Conservation (phyloP, 192 early-diverging fungal species). For the Linderina pennispora region DNA sequence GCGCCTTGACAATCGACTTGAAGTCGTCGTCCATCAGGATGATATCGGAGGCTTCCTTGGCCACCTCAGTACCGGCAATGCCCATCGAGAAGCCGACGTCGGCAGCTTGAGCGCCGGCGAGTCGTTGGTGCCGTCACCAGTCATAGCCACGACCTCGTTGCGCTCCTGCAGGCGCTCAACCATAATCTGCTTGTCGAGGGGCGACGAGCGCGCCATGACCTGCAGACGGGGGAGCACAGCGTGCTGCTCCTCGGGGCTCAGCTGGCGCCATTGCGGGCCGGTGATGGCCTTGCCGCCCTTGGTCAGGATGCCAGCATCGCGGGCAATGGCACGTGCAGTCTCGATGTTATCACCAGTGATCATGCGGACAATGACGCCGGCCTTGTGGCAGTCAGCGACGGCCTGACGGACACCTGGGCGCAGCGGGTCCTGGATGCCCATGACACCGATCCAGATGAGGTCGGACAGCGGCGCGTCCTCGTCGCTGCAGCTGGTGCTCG, state of each 20-base stretch:
- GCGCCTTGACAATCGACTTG: conserved; percentile 69
- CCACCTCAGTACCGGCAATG: conserved; percentile 79
- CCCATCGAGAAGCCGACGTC: conserved; percentile 96
- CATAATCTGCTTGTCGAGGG: conserved; percentile 84
- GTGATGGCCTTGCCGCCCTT: conserved; percentile 69
- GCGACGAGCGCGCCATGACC: conserved; percentile 84
- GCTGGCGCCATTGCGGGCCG: conserved; percentile 70
- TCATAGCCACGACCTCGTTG: conserved; percentile 69
- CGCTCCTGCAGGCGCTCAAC: conserved; percentile 66
- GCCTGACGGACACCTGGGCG: conserved; percentile 74
- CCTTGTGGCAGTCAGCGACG: conserved; percentile 67
- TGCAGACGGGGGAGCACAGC: conserved; percentile 63
- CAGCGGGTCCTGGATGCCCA: conserved; percentile 87
- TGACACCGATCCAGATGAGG: conserved; percentile 62
- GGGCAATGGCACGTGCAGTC: conserved; percentile 89
- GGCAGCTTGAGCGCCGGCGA: conserved; percentile 78
- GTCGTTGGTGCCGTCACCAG: conserved; percentile 86
- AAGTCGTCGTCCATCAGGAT: conserved; percentile 91
- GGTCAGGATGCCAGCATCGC: conserved; percentile 77
- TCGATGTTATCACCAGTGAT: conserved; percentile 80
- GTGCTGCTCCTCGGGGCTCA: conserved; percentile 60
- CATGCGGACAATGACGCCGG: conserved; percentile 89
- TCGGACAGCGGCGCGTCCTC: conserved; percentile 52
- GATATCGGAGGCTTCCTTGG: conserved; percentile 79
- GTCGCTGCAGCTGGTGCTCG: conserved; percentile 43